Evolutionary conservation across 2,329 filamentous ascomycete species (phyloP).

Genomic region (Leptographium lundbergii): DNA sequence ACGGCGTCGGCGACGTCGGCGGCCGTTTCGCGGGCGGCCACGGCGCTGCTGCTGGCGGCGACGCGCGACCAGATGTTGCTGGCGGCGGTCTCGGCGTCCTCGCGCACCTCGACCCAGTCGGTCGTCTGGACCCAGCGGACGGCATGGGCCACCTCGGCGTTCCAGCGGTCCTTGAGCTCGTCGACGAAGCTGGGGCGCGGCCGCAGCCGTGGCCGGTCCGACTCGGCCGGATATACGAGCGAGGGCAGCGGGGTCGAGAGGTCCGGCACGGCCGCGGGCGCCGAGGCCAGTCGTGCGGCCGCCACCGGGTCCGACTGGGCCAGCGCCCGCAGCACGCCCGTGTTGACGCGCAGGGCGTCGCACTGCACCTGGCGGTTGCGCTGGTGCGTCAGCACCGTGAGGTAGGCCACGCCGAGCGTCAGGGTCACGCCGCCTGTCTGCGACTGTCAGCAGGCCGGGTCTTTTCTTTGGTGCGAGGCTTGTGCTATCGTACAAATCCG

Average conservation of each 20-base stretch:
- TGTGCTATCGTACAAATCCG: slow-evolving; percentile 50
- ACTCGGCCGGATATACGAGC: neutral
- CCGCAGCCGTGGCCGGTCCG: slow-evolving; percentile 31
- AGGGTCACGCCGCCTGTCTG: slow-evolving; percentile 66
- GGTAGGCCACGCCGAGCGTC: slow-evolving; percentile 60
- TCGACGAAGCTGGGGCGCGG: slow-evolving; percentile 47
- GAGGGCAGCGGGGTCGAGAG: slow-evolving; percentile 3
- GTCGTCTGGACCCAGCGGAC: slow-evolving; percentile 53
- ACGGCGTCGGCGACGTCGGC: slow-evolving; percentile 13
- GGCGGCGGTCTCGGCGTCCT: slow-evolving; percentile 39
- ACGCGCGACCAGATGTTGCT: slow-evolving; percentile 30
- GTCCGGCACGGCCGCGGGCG: slow-evolving; percentile 19
- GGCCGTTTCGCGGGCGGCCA: slow-evolving; percentile 13
- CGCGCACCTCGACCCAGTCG: slow-evolving; percentile 51
- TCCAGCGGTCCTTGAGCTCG: slow-evolving; percentile 65
- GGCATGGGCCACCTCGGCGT: slow-evolving; percentile 55
- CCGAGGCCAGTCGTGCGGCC: slow-evolving; percentile 8
- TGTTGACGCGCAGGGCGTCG: slow-evolving; percentile 43
- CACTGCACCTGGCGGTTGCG: slow-evolving; percentile 50
- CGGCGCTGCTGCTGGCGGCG: slow-evolving; percentile 21
- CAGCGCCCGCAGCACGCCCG: slow-evolving; percentile 39
- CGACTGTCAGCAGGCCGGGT: neutral
- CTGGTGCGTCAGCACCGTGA: slow-evolving; percentile 57
- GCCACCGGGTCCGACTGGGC: slow-evolving; percentile 29
- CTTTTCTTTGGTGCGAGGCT: neutral